Conservation (phyloP, 2,329 filamentous ascomycete species). For the Microsporum ferrugineum region DNA sequence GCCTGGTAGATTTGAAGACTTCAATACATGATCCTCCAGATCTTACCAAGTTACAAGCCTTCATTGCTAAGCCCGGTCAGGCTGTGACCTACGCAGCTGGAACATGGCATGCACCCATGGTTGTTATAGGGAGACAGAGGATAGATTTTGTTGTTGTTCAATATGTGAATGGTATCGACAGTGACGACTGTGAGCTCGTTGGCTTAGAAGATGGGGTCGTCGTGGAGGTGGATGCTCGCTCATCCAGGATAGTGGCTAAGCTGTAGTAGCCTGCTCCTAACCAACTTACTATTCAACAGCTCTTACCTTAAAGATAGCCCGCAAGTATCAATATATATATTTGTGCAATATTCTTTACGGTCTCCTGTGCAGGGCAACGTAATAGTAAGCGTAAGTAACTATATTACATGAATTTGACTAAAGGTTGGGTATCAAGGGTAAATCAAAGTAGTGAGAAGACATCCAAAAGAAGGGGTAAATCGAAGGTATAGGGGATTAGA, state of each 20-base stretch:
- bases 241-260: background rate
- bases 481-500: background rate
- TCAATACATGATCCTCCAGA: constrained; percentile 53
- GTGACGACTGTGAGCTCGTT: constrained; percentile 84
- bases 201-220: constrained; percentile 27
- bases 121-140: constrained; percentile 58
- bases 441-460: background rate
- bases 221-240: background rate
- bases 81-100: constrained; percentile 86
- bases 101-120: constrained; percentile 97
- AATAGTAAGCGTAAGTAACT: background rate
- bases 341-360: no score
- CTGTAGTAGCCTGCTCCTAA: background rate
- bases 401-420: background rate
- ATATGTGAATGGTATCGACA: constrained; percentile 67
- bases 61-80: constrained; percentile 64
- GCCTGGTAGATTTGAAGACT: constrained; percentile 26
- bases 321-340: background rate
- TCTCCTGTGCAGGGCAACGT: background rate
- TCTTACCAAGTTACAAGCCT: constrained; percentile 57
- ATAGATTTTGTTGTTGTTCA: constrained; percentile 86
- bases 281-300: background rate
- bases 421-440: background rate
- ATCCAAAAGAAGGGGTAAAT: background rate
- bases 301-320: background rate